Base-by-base conservation (phyloP, 2,329 filamentous ascomycete genomes). In the Pseudogymnoascus sp. region DNA sequence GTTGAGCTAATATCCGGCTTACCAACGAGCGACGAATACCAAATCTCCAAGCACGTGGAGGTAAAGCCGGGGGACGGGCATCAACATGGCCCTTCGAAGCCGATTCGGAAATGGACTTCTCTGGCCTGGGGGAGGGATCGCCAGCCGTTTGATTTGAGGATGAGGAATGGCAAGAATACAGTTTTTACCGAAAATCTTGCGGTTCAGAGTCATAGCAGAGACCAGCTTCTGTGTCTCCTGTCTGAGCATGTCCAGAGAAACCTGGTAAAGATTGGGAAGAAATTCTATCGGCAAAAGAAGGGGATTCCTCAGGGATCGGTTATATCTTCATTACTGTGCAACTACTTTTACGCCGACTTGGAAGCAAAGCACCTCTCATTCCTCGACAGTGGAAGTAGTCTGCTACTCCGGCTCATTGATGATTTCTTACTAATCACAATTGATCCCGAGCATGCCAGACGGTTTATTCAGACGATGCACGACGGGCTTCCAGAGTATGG, bases 221-320 rank as follows among this genome's bases (percentile, higher is more conserved):
- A 79, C 9, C 78, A 82, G 8, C 75, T 97, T 18, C 75, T 95
- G 41, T 76, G 78, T n/a, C 79, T 97, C 4, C 77, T 97, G 7
- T 75, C 82, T 16, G 83, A 93, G 65, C 94, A 99, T 70, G 82
- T 99, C n/a, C 80, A 86, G 64, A 80, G 86, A 63, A 97, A 97
- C 70, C 78, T 97, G 25, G 85, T 99, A 69, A 91, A 89, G 70
- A 87, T 97, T 38, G 92, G 92, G 57, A 93, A 92, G 75, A 90
- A 87, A 67, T 92, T 86, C 72, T 97, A 94, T 72, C 84, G 90
- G 22, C 94, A 99, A 72, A 93, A 86, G 72, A 78, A 82, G 20
- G 94, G 94, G 12, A 97, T 99, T 38, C 92, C 94, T 0, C 94
- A 99, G 73, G 94, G 94, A 6, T 97, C 92, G 0, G 82, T 97